Conservation (phyloP, 768 basidiomycete species). For the Boletus bicolor region DNA sequence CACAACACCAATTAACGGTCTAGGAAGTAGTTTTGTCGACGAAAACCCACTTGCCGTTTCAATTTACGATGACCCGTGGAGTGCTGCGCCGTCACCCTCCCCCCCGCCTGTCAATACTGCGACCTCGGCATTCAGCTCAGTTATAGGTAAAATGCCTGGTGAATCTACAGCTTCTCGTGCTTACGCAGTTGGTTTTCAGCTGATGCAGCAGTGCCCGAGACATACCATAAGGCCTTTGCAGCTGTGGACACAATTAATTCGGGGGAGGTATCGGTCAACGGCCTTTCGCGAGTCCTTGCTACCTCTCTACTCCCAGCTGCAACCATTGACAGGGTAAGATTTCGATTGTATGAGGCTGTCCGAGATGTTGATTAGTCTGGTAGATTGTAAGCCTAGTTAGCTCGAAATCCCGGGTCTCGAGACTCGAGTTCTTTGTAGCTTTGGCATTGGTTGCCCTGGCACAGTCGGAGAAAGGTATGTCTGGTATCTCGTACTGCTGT, state of each 20-base stretch:
- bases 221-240: constrained; percentile 72
- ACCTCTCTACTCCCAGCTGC: constrained; percentile 79
- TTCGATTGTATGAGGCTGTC: not conserved
- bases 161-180: not conserved
- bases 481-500: not conserved
- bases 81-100: constrained; percentile 66
- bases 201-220: constrained; percentile 74
- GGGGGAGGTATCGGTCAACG: constrained; percentile 80
- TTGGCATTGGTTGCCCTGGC: constrained; percentile 84
- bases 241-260: constrained; percentile 66
- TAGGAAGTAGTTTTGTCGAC: constrained; percentile 72
- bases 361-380: constrained; percentile 4
- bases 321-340: constrained; percentile 71
- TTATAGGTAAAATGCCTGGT: constrained; percentile 50
- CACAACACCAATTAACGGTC: constrained; percentile 50
- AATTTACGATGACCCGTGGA: constrained; percentile 83
- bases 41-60: constrained; percentile 73
- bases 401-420: constrained; percentile 74
- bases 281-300: constrained; percentile 74
- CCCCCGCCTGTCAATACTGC: constrained; percentile 56
- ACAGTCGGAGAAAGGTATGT: constrained; percentile 73
- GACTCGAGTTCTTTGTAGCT: constrained; percentile 89
- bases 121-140: constrained; percentile 57
- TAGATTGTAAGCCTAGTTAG: constrained; percentile 91
- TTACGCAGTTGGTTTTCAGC: constrained; percentile 40